These are phyloP conservation scores for Dryas integrifolia DNA, from an alignment of 331 rosid genomes.

Conservation along the genomic window DNA sequence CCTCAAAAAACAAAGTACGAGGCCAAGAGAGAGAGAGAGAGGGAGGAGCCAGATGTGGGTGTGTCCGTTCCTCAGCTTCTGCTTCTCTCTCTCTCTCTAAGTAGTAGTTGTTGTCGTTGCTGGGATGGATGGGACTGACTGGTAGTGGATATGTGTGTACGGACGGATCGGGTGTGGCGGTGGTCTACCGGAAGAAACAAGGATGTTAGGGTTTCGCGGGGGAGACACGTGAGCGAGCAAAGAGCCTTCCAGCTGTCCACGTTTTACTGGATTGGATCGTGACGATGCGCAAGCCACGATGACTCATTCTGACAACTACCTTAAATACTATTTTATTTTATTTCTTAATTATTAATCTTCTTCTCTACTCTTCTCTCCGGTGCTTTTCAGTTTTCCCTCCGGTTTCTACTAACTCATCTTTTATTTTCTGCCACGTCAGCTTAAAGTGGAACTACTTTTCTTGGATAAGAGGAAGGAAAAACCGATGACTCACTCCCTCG, in stretches of 20 bases:
- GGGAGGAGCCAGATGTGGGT: background rate
- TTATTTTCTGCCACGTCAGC: background rate
- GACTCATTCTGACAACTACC: constrained; percentile 65
- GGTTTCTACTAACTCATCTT: background rate
- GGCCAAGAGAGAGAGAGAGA: background rate
- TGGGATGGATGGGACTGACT: background rate
- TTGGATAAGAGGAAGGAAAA: background rate
- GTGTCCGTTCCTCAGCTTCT: background rate
- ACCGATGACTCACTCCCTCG: background rate
- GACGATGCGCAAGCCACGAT: constrained; percentile 39
- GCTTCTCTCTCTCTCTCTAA: constrained; percentile 2
- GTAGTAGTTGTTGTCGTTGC: constrained; percentile 11
- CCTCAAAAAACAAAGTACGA: background rate
- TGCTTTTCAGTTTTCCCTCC: background rate
- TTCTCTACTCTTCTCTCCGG: too few species aligned
- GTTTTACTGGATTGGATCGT: constrained; percentile 45
- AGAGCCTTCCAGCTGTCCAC: constrained; percentile 51
- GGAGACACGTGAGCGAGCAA: constrained; percentile 47
- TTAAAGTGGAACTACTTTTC: background rate
- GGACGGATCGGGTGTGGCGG: constrained; percentile 40
- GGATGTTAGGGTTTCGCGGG: constrained; percentile 39
- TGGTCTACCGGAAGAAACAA: constrained; percentile 26
- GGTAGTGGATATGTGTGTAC: background rate
- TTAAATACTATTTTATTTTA: background rate
- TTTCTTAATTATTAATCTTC: background rate